phyloP scores from a whole-genome alignment of 2,329 filamentous ascomycete species.

The Claviceps maximensis region DNA sequence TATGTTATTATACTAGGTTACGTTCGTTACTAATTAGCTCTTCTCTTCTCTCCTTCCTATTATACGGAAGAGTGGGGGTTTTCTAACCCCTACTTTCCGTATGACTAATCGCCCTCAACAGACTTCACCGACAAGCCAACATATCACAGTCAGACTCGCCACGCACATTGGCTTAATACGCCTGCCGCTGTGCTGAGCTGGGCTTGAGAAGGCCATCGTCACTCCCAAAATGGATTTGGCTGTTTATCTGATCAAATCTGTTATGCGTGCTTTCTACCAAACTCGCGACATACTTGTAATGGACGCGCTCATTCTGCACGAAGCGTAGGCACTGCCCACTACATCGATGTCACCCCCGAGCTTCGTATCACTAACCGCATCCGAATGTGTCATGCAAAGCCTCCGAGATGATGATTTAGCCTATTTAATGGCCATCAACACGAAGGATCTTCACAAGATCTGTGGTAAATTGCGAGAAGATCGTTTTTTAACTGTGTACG shows the following conservation, averaged over 20 bases:
- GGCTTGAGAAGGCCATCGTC: neutral
- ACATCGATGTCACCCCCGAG: neutral
- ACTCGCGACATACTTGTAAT: conserved; percentile 74
- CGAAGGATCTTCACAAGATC: conserved; percentile 82
- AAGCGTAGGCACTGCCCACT: conserved; percentile 41
- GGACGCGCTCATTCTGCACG: conserved; percentile 77
- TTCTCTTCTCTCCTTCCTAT: too few species aligned
- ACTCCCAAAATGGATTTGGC: conserved; percentile 34
- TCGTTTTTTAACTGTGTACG: conserved; percentile 69
- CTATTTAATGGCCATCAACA: conserved; percentile 75
- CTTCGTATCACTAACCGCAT: neutral
- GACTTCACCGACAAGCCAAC: too few species aligned
- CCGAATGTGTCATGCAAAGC: conserved; percentile 36
- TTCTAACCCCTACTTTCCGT: too few species aligned
- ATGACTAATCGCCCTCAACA: too few species aligned
- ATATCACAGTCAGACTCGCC: too few species aligned
- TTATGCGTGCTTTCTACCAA: conserved; percentile 75
- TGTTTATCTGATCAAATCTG: conserved; percentile 74
- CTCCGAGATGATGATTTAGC: conserved; percentile 81
- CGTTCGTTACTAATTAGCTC: too few species aligned
- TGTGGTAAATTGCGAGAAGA: conserved; percentile 77
- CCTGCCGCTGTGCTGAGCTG: neutral
- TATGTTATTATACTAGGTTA: too few species aligned
- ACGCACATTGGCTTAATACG: neutral
- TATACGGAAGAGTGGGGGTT: too few species aligned